Conservation (phyloP, 2,329 filamentous ascomycete species). For the Rachicladosporium sp. region DNA sequence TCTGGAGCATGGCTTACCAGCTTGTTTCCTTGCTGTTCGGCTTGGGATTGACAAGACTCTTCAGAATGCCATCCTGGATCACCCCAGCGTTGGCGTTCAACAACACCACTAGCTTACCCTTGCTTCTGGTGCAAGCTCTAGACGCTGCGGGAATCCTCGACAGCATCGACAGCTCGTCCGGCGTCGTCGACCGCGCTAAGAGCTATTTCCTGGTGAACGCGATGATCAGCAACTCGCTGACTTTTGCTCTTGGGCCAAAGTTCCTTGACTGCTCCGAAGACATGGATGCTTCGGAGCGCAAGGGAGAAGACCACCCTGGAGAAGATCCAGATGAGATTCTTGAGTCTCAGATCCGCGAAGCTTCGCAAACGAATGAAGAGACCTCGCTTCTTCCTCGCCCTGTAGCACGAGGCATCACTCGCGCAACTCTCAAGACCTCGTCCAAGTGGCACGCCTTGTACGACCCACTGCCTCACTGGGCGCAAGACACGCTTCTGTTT, state of each 20-base stretch:
- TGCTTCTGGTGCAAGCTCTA: slow-evolving; percentile 41
- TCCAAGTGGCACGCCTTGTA: slow-evolving; percentile 23
- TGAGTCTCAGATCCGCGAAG: slow-evolving; percentile 16
- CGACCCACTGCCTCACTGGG: slow-evolving; percentile 24
- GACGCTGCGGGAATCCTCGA: slow-evolving; percentile 45
- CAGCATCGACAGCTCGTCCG: slow-evolving; percentile 29
- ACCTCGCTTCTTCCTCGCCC: slow-evolving; percentile 40
- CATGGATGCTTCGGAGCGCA: slow-evolving; percentile 6
- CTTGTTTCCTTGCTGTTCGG: slow-evolving; percentile 37
- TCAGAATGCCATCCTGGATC: slow-evolving; percentile 41
- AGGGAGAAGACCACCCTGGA: slow-evolving; percentile 16
- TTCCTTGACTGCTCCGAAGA: slow-evolving; percentile 38
- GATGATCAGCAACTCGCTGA: slow-evolving; percentile 49
- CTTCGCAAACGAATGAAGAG: slow-evolving; percentile 30
- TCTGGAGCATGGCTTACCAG: slow-evolving; percentile 42
- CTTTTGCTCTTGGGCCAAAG: slow-evolving; percentile 50
- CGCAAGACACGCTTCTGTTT: slow-evolving; percentile 29
- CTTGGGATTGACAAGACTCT: slow-evolving; percentile 29
- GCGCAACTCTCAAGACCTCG: slow-evolving; percentile 23
- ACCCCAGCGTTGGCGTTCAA: slow-evolving; percentile 45
- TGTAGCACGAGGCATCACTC: slow-evolving; percentile 19
- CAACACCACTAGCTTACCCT: slow-evolving; percentile 43
- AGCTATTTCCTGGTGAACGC: slow-evolving; percentile 56
- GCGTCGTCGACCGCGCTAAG: slow-evolving; percentile 47
- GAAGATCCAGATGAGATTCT: slow-evolving; percentile 17